Base-by-base conservation (phyloP, 2,329 filamentous ascomycete species). In the Trichoderma koningiopsis region DNA sequence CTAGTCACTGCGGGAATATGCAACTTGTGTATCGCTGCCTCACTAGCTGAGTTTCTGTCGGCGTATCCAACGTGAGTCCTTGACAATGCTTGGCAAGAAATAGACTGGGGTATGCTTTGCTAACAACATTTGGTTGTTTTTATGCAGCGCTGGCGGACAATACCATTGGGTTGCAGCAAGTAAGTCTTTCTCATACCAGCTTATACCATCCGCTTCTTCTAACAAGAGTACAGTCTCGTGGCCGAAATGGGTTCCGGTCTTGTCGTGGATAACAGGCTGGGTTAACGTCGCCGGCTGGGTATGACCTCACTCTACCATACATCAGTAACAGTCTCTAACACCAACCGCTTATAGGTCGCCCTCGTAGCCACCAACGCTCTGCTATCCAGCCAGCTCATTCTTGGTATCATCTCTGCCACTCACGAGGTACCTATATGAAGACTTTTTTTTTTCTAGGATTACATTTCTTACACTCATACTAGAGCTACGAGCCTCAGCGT, bases 1-100 rank as follows among this genome's bases (percentile, higher is more conserved):
- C 72, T 79, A 0, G 73, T 78, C 2, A 79, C 77, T 0, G 77
- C 77, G 7, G 77, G 77, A 5, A 70, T 78, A n/a, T 79, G 77
- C 72, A 79, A 79, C 56, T 57, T 79, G 14, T 78, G 77, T 3
- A 78, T 92, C 58, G 88, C 90, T 2, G 85, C 88, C 1, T 91
- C 88, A 19, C 81, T 92, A 11, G 90, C 90, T 29, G 91, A 92
- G 76, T 92, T 91, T 72, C 80, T 91, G 6, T 90, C 88, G 0
- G 88, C 88, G 0, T 91, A 88, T 57, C 83, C 83, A 1, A 84
- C 83, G 74, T 74, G 59, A 60, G 74, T 49, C 14, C 16, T 5
- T 1, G 19, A 14, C 13, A 22, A 0, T 22, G 14, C 29, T 31
- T 16, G 14, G 31, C 3, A 35, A n/a, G 11, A 53, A 13, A 53